Evolutionary conservation across 2,329 filamentous ascomycete genomes (phyloP).

Genomic region (Penicillium sp.): DNA sequence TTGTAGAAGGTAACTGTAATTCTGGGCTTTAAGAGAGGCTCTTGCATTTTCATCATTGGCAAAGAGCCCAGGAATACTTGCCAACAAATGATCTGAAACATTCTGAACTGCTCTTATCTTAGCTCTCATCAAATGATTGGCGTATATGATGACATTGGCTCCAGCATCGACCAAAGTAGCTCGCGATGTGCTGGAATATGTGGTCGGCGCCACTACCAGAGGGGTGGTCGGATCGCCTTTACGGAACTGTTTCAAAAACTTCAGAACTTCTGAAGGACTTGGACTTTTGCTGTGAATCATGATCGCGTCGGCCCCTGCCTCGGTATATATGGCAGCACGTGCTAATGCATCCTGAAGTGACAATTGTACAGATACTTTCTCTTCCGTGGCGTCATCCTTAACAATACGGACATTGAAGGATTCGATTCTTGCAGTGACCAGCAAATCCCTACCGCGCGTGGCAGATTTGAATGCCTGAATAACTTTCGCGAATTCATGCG

Average conservation of each 20-base stretch:
- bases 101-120: not conserved
- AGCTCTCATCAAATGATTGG: constrained; percentile 8
- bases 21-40: too few species aligned
- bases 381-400: not conserved
- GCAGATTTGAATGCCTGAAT: not conserved
- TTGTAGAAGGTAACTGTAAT: too few species aligned
- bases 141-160: constrained; percentile 10
- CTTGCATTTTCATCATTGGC: not conserved
- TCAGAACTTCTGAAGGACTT: not conserved
- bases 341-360: constrained; percentile 1
- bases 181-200: not conserved
- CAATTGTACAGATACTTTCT: not conserved
- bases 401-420: constrained; percentile 6
- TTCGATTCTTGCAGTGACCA: constrained; percentile 7
- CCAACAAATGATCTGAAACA: too few species aligned
- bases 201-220: constrained; percentile 5
- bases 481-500: not conserved
- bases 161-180: constrained; percentile 4
- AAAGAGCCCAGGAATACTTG: too few species aligned
- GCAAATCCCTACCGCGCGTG: not conserved
- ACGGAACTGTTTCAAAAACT: not conserved
- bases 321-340: constrained; percentile 2
- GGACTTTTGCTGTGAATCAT: constrained; percentile 12
- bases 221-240: not conserved
- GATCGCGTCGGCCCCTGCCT: constrained; percentile 4